Evolutionary conservation across 2,329 filamentous ascomycete genomes (phyloP).

Genomic region (Colletotrichum somersetense): DNA sequence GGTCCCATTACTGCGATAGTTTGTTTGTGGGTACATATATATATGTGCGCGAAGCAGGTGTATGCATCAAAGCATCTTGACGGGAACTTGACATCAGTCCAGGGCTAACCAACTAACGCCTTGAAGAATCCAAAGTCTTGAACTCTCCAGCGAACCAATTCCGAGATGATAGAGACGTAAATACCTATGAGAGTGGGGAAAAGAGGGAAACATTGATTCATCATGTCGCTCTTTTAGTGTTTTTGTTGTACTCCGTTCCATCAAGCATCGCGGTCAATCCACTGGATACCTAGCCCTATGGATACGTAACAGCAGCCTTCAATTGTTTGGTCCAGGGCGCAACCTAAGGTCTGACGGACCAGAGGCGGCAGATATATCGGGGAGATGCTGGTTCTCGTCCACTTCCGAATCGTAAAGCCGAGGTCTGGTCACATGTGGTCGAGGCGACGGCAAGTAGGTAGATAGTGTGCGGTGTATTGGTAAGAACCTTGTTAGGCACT

Average conservation of each 20-base stretch:
- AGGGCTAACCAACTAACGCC: no score
- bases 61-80: neutral
- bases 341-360: neutral
- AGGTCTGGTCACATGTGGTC: neutral
- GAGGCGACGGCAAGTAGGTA: neutral
- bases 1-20: neutral
- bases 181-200: neutral
- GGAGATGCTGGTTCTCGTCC: neutral
- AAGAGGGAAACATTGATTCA: neutral
- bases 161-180: neutral
- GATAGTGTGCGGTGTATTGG: neutral
- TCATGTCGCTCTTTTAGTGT: neutral
- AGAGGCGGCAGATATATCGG: neutral
- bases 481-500: neutral
- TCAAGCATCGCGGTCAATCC: neutral
- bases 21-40: neutral
- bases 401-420: neutral
- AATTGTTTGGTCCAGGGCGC: neutral
- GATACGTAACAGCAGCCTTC: neutral
- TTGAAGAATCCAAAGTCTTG: neutral
- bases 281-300: neutral
- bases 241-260: no score
- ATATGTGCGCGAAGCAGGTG: neutral
- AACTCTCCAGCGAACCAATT: neutral
- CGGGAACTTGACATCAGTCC: neutral